phyloP scores from a whole-genome alignment of 257 asterid genomes.

The Plantago elongata region DNA sequence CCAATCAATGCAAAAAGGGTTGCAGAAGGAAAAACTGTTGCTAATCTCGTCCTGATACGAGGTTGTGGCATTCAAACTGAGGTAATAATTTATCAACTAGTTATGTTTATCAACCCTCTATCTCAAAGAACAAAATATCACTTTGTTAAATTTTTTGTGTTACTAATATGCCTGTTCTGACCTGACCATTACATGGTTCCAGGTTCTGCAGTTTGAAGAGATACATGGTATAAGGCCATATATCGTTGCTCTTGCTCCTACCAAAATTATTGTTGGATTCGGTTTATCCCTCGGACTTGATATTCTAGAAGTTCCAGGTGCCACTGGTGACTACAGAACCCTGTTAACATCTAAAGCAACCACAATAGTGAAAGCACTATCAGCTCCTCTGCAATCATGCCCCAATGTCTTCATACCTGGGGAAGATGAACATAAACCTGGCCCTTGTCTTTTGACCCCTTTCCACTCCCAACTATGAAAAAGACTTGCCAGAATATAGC shows the following conservation, averaged over 20 bases:
- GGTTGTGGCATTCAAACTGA: conserved; percentile 98
- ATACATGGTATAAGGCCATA: conserved; percentile 79
- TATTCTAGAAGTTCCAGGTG: conserved; percentile 95
- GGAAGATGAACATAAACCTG: conserved; percentile 80
- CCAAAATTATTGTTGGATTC: conserved; percentile 94
- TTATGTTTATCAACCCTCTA: neutral
- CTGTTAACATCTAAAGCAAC: conserved; percentile 84
- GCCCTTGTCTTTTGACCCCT: conserved; percentile 66
- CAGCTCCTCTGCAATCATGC: conserved; percentile 59
- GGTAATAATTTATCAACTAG: conserved; percentile 35
- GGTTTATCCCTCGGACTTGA: conserved; percentile 95
- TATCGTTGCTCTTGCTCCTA: conserved; percentile 98
- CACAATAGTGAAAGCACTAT: conserved; percentile 77
- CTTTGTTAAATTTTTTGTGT: neutral
- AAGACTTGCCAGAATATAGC: conserved; percentile 26
- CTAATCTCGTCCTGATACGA: conserved; percentile 80
- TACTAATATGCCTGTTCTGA: conserved; percentile 4
- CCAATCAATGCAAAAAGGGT: conserved; percentile 70
- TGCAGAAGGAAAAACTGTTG: conserved; percentile 82
- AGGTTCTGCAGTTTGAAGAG: conserved; percentile 82
- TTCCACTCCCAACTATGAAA: conserved; percentile 69
- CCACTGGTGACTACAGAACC: conserved; percentile 94
- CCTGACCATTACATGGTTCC: conserved; percentile 12
- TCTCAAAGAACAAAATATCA: neutral
- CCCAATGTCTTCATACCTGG: conserved; percentile 93